Base-by-base conservation (phyloP, 2,329 filamentous ascomycete species). In the Monascus ruber region DNA sequence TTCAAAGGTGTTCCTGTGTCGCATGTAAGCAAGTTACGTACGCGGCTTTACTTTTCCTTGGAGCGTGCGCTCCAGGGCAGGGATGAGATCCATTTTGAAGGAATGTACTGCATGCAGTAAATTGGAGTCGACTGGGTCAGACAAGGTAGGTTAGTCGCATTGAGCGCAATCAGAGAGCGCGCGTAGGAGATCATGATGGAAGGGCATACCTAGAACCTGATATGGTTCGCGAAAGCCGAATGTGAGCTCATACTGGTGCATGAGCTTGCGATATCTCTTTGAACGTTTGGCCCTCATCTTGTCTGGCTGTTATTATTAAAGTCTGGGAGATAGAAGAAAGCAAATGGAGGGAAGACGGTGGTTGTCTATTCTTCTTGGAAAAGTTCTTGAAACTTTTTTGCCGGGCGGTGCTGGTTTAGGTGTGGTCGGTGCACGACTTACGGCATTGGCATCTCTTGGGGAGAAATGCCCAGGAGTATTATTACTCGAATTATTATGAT, bases 161-260 rank as follows among this genome's bases (percentile, higher is more conserved):
- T 33, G 31, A 33, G 6, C 2, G 9, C 7, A 6, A 6, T 33
- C 31, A 24, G 31, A 33, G n/a, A 6, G 7, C 2, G 6, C 2
- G 6, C n/a, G 7, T 7, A 31, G n/a, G 28, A 31, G n/a, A 31
- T 31, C 7, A n/a, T n/a, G n/a, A 36, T 10, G 7, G 34, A 33
- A 26, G 38, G 24, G 33, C 68, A 42, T 67, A 82, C 78, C 71
- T 33, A 94, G 70, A 37, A 94, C 81, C 67, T 96, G 91, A 66
- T 95, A 96, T 7, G 91, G 87, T 65, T 91, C 84, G 51, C 88
- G 85, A 63, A 95, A 95, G 44, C 83, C 82, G 59, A 94, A 95
- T 44, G 79, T 80, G 61, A 89, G 74, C 57, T 81, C 79, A 73
- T 88, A 94, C 58, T 89, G 82, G 65, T 86, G 81, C 81, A 98